phyloP scores from a whole-genome alignment of 2,329 filamentous ascomycete genomes.

The Pyrenophora teres region DNA sequence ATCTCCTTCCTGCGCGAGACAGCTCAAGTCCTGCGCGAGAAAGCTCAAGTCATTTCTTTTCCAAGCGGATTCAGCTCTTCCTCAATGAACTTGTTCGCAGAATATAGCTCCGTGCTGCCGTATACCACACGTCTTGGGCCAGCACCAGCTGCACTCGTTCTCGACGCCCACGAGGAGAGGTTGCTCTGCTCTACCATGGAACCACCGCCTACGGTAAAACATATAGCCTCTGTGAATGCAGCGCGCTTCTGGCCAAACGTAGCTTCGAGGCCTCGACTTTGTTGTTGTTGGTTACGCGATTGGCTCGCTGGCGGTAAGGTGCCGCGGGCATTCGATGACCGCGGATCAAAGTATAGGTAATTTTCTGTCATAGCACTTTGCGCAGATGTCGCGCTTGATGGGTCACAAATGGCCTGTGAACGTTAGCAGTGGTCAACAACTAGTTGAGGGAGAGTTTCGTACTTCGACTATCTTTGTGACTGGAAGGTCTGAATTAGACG shows the following conservation, averaged over 20 bases:
- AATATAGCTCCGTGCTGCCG: conserved; percentile 80
- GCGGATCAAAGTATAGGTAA: conserved; percentile 96
- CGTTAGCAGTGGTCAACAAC: no score
- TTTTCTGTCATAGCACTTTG: conserved; percentile 75
- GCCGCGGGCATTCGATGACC: conserved; percentile 88
- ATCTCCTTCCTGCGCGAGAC: not conserved
- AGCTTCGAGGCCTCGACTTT: conserved; percentile 69
- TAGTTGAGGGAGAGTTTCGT: no score
- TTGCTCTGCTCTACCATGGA: conserved; percentile 99
- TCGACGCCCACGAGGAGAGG: conserved; percentile 89
- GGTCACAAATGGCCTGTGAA: no score
- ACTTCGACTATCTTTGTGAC: conserved; percentile 96
- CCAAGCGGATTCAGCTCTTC: conserved; percentile 63
- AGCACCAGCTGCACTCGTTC: conserved; percentile 63
- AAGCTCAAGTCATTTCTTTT: conserved; percentile 50
- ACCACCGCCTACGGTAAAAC: conserved; percentile 91
- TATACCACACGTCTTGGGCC: conserved; percentile 83
- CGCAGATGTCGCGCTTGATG: no score
- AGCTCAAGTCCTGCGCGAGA: conserved; percentile 19
- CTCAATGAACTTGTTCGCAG: conserved; percentile 64
- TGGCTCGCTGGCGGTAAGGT: conserved; percentile 82
- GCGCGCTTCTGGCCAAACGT: conserved; percentile 91
- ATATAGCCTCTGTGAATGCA: conserved; percentile 85
- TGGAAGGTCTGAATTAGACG: conserved; percentile 91
- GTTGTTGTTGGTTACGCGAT: conserved; percentile 48